phyloP scores from a whole-genome alignment of 768 basidiomycete species.

The Auriscalpium vulgare region DNA sequence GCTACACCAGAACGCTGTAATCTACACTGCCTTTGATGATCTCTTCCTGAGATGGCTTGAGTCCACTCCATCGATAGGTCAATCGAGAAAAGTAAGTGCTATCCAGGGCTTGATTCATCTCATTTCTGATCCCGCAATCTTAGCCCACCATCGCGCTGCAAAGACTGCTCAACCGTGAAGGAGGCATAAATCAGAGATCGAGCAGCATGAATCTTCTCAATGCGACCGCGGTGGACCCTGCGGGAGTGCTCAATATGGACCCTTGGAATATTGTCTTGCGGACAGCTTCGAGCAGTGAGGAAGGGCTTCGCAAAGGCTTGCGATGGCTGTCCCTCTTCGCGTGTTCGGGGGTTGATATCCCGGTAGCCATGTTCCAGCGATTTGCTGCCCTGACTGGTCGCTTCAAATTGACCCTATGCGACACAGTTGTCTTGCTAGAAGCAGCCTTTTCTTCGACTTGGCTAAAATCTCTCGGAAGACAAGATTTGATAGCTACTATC shows the following conservation, averaged over 20 bases:
- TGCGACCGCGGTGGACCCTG: constrained; percentile 22
- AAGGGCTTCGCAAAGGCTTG: constrained; percentile 40
- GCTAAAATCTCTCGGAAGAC: constrained; percentile 50
- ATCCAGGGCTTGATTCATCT: neutral
- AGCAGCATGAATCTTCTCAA: constrained; percentile 29
- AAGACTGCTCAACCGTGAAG: constrained; percentile 50
- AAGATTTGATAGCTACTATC: constrained; percentile 46
- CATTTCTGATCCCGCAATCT: neutral
- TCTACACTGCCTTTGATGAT: constrained; percentile 51
- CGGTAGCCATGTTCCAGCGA: constrained; percentile 40
- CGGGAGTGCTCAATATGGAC: constrained; percentile 29
- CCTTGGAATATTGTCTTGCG: constrained; percentile 47
- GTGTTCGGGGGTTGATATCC: constrained; percentile 57
- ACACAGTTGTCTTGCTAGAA: constrained; percentile 44
- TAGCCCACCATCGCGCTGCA: constrained; percentile 48
- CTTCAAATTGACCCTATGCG: constrained; percentile 32
- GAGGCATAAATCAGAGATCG: constrained; percentile 33
- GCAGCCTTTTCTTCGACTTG: constrained; percentile 50
- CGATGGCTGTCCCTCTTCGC: constrained; percentile 56
- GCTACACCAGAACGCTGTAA: constrained; percentile 42
- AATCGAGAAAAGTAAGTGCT: constrained; percentile 32
- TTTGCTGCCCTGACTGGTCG: constrained; percentile 35
- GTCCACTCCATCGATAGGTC: constrained; percentile 27
- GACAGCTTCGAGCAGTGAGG: constrained; percentile 32
- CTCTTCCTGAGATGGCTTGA: constrained; percentile 57